Percentiles rank a stretch among this genome's conserved stretches.
phyloP scores from a whole-genome alignment of 371 early-diverging fungal genomes.

The Syncephalastrum sp. region DNA sequence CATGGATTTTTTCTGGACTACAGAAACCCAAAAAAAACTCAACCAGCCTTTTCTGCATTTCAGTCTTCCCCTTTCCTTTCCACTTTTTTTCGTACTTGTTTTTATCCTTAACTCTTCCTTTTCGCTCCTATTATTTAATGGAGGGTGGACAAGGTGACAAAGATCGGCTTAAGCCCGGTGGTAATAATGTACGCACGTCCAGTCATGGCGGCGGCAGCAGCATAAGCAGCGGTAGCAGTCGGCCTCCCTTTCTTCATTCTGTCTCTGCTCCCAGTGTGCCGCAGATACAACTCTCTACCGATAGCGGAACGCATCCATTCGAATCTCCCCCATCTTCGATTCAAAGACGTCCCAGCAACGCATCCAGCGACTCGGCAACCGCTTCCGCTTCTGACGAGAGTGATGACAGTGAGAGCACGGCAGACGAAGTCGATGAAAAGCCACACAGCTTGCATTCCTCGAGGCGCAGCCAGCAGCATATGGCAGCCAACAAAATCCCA shows the following conservation, averaged over 20 bases:
- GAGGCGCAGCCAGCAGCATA: constrained; percentile 1
- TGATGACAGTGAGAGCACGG: constrained; percentile 5
- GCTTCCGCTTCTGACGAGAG: not conserved
- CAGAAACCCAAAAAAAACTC: too few species aligned
- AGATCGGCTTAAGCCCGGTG: too few species aligned
- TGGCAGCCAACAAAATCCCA: constrained; percentile 1
- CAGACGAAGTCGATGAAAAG: constrained; percentile 1
- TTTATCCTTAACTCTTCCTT: too few species aligned
- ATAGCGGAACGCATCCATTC: not conserved
- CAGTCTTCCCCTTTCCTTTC: too few species aligned
- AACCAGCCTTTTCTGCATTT: too few species aligned
- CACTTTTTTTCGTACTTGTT: too few species aligned
- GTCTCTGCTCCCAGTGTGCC: constrained; percentile 12
- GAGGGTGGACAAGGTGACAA: too few species aligned
- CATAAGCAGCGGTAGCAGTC: constrained; percentile 4
- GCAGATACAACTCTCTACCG: not conserved
- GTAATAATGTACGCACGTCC: too few species aligned
- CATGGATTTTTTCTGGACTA: too few species aligned
- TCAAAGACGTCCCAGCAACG: not conserved
- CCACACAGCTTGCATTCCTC: not conserved
- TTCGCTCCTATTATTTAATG: too few species aligned
- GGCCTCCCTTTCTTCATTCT: constrained; percentile 8
- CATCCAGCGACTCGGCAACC: not conserved
- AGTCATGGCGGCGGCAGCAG: too few species aligned
- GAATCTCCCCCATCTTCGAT: not conserved